A percentile compares a stretch with the other conserved stretches of the same genome.
Conservation (phyloP, 345 rosid species). For the Ceriops zippeliana region DNA sequence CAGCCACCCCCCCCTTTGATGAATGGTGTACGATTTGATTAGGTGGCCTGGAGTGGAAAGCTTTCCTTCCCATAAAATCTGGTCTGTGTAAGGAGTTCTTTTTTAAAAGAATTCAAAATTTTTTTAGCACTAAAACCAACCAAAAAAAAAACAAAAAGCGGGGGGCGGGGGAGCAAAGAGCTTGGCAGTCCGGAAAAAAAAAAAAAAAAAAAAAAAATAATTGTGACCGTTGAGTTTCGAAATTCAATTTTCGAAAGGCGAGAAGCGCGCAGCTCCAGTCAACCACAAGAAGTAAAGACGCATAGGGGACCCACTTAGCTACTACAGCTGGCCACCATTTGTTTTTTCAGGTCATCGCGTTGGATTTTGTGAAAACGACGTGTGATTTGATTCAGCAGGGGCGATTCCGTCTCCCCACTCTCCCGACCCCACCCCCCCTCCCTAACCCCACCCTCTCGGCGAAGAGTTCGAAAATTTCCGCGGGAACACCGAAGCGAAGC, state of each 20-base stretch:
- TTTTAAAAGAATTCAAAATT: too few species aligned
- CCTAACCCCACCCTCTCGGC: constrained; percentile 2
- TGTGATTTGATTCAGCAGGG: not conserved
- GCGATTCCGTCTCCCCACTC: too few species aligned
- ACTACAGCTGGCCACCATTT: not conserved
- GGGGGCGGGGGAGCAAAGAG: too few species aligned
- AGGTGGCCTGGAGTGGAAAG: too few species aligned
- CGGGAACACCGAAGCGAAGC: constrained; percentile 18
- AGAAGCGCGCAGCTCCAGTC: not conserved
- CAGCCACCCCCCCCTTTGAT: too few species aligned
- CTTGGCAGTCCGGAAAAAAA: too few species aligned
- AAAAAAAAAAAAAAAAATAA: not conserved
- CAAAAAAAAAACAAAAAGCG: too few species aligned
- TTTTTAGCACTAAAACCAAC: too few species aligned
- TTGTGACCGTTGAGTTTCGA: constrained; percentile 17
- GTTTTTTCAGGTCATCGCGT: not conserved
- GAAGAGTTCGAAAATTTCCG: constrained; percentile 21
- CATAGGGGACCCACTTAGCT: not conserved
- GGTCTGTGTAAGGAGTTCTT: too few species aligned
- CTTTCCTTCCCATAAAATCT: too few species aligned
- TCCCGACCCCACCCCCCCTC: too few species aligned
- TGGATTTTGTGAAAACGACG: constrained; percentile 13
- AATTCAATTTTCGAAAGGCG: constrained; percentile 24
- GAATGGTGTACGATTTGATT: too few species aligned
- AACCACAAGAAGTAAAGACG: not conserved